Base-by-base conservation (phyloP, 257 asterid genomes). In the Plantago elongata region DNA sequence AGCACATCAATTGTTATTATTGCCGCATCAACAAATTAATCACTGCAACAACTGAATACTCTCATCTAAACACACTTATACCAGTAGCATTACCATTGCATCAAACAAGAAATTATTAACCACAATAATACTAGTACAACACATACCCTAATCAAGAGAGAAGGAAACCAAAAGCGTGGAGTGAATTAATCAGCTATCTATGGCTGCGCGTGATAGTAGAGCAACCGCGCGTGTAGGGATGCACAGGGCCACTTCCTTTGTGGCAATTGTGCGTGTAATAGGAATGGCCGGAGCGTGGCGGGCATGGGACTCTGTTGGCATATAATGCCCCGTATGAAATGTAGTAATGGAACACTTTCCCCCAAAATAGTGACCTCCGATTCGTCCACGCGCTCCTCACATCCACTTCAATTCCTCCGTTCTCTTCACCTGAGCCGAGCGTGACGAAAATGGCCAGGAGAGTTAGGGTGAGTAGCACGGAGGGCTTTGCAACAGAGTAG, bases 201-300 rank as follows among this genome's bases (percentile, higher is more conserved):
- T 95, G 84, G 80, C 96, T 85, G 9, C 81, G 90, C 14, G 96
- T 88, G 62, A 88, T 88, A 70, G 95, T 86, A 70, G 96, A 83
- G 79, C 96, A 88, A 65, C 96, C 93, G 38, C 95, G 79, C 34
- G 72, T 50, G 66, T 88, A 85, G 51, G 96, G 95, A 45, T 81
- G 95, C 56, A 76, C 88, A 0, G 96, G 95, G 0, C 95, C 96
- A 9, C 69, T 70, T 13, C 88, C 90, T 10, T 78, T 62, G 66
- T 66, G 75, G 51, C 96, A 88, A 67, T 83, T 78, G 62, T 83
- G 93, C 8, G 96, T 88, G 51, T 88, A 85, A 60, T 88, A 88
- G 9, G 96, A 88, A 71, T 95, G 81, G 12, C 96, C 96, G 3
- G 96, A 88, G 22, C 90, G 86, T 34, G 96, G 90, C 11, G 95